A percentile compares a stretch with the other conserved stretches of the same genome.
These are phyloP conservation scores for Margaritispora aquatica DNA, from an alignment of 495 filamentous ascomycete species.

Conservation along the genomic window DNA sequence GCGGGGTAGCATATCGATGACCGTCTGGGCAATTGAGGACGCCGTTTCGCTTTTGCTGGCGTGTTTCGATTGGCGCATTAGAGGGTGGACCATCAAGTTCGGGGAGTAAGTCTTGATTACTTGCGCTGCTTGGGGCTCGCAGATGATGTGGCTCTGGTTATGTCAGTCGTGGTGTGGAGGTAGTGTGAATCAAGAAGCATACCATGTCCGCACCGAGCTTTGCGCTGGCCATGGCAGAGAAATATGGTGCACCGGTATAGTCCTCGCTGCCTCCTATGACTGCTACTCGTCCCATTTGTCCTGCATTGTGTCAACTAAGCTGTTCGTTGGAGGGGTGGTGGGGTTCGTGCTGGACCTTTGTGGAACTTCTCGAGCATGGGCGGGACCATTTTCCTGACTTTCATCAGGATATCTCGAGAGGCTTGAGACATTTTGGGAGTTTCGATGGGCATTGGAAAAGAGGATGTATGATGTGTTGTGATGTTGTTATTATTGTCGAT, in stretches of 20 bases:
- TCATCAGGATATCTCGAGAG: constrained; percentile 68
- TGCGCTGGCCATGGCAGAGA: constrained; percentile 94
- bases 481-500: neutral
- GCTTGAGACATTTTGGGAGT: constrained; percentile 28
- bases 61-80: constrained; percentile 69
- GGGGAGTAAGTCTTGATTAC: constrained; percentile 98
- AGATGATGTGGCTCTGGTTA: constrained; percentile 86
- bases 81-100: constrained; percentile 96
- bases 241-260: constrained; percentile 96
- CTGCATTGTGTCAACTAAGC: constrained; percentile 37
- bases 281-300: constrained; percentile 85
- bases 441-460: constrained; percentile 16
- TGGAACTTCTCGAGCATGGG: constrained; percentile 95
- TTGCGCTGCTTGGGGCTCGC: constrained; percentile 77
- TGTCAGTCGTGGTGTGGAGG: neutral
- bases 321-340: neutral
- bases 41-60: constrained; percentile 40
- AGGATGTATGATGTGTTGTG: neutral
- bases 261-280: constrained; percentile 95
- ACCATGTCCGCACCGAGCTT: constrained; percentile 82
- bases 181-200: constrained; percentile 21
- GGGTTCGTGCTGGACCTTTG: constrained; percentile 88
- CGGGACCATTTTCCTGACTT: constrained; percentile 86
- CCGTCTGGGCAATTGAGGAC: constrained; percentile 54
- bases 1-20: constrained; percentile 75